These are phyloP conservation scores for Tubosaeta sp. DNA, from an alignment of 768 basidiomycete genomes.

Conservation along the genomic window DNA sequence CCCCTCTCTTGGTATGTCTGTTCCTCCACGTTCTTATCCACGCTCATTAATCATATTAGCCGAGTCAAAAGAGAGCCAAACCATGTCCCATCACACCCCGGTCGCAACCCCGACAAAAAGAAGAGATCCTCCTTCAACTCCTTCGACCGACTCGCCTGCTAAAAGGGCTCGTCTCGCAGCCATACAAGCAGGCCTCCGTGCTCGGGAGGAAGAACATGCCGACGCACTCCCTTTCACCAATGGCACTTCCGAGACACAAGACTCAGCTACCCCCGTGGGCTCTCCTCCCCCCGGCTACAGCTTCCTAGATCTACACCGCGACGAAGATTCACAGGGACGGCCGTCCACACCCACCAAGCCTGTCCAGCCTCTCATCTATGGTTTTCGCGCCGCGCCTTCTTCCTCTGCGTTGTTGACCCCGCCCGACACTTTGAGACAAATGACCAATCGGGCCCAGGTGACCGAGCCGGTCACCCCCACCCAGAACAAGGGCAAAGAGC, in stretches of 20 bases:
- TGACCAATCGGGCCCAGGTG: not conserved
- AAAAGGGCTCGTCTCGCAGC: constrained; percentile 3
- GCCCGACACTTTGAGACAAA: constrained; percentile 11
- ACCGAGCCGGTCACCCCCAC: constrained; percentile 19
- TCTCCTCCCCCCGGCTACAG: constrained; percentile 2
- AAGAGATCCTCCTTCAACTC: not conserved
- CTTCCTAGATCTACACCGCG: constrained; percentile 18
- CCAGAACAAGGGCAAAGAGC: constrained; percentile 23
- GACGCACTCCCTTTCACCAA: constrained; percentile 17
- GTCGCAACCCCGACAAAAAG: constrained; percentile 4
- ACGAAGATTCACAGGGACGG: constrained; percentile 7
- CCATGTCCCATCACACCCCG: constrained; percentile 3
- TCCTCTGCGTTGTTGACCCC: constrained; percentile 16
- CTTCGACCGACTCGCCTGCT: not conserved
- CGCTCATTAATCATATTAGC: not conserved
- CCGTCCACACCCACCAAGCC: constrained; percentile 18
- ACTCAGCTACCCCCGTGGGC: not conserved
- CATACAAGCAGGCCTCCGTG: constrained; percentile 14
- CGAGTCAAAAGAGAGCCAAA: not conserved
- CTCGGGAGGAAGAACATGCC: not conserved
- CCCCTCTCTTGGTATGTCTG: constrained; percentile 10
- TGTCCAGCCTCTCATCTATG: not conserved
- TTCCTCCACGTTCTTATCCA: not conserved
- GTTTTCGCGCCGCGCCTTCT: not conserved
- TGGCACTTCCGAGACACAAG: not conserved